Conservation (phyloP, 306 rosid genomes). For the Prunus mira region DNA sequence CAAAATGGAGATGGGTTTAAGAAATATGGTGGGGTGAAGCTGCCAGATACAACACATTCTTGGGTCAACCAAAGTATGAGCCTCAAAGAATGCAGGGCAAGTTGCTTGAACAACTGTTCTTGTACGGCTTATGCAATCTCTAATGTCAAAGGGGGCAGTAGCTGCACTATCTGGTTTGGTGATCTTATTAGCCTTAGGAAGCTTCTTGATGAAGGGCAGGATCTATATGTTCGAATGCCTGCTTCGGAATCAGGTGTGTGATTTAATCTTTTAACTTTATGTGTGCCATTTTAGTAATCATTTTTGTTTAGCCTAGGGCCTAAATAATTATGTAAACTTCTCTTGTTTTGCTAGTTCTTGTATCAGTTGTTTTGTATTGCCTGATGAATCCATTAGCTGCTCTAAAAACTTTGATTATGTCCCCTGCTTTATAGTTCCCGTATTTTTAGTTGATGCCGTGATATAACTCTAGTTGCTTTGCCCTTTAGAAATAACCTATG, state of each 20-base stretch:
- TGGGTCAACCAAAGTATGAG: constrained; percentile 32
- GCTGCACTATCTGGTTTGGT: constrained; percentile 53
- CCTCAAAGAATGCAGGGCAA: constrained; percentile 36
- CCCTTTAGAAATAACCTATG: constrained; percentile 1
- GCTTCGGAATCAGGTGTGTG: constrained; percentile 31
- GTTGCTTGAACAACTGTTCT: constrained; percentile 48
- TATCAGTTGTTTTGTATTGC: too few species aligned
- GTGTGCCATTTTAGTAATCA: too few species aligned
- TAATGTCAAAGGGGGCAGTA: constrained; percentile 21
- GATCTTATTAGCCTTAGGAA: constrained; percentile 34
- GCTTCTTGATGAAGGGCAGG: constrained; percentile 21
- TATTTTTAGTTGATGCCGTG: neutral
- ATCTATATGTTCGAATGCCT: constrained; percentile 34
- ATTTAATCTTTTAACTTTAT: too few species aligned
- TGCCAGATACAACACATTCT: constrained; percentile 40
- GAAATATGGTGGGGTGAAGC: constrained; percentile 24
- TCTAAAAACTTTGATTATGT: neutral
- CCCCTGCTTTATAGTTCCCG: neutral
- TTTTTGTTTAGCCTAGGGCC: neutral
- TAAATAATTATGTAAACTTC: neutral
- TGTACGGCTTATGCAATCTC: constrained; percentile 54
- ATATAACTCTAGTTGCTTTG: neutral
- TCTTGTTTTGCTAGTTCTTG: neutral
- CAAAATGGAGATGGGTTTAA: constrained; percentile 21
- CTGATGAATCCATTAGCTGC: too few species aligned